These are phyloP conservation scores for Fusarium chlamydosporum DNA, from an alignment of 2,329 filamentous ascomycete species.

Conservation along the genomic window DNA sequence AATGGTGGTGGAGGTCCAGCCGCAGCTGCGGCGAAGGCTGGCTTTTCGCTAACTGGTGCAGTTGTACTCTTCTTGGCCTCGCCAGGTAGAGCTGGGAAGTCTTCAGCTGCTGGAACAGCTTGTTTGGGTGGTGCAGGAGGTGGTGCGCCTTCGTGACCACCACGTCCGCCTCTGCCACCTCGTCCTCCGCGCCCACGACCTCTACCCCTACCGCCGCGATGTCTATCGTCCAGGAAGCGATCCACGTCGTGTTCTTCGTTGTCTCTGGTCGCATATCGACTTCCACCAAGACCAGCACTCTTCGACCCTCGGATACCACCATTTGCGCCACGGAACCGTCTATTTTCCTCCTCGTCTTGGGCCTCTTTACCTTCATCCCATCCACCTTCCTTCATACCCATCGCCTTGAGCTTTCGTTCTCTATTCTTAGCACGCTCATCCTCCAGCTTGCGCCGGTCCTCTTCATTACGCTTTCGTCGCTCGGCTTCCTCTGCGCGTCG, in stretches of 20 bases:
- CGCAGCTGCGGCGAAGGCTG: conserved; percentile 53
- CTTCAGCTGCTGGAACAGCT: conserved; percentile 51
- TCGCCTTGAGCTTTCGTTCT: conserved; percentile 72
- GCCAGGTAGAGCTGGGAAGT: conserved; percentile 57
- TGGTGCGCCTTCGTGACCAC: conserved; percentile 46
- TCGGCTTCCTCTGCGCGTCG: conserved; percentile 67
- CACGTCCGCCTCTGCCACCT: conserved; percentile 54
- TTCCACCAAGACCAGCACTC: conserved; percentile 58
- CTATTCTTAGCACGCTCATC: conserved; percentile 73
- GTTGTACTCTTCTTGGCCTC: conserved; percentile 48
- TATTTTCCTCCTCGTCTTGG: conserved; percentile 58
- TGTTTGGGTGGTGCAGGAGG: conserved; percentile 45
- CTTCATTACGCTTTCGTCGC: conserved; percentile 65
- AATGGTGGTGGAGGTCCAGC: conserved; percentile 48
- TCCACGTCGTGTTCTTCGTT: conserved; percentile 55
- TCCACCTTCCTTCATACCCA: conserved; percentile 66
- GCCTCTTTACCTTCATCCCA: conserved; percentile 73
- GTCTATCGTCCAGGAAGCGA: conserved; percentile 56
- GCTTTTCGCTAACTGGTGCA: conserved; percentile 31
- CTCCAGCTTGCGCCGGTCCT: conserved; percentile 66
- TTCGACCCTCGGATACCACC: conserved; percentile 59
- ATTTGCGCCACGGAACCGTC: conserved; percentile 61
- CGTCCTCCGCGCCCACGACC: conserved; percentile 55
- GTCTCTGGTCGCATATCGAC: conserved; percentile 58
- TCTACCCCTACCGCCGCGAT: conserved; percentile 53